phyloP scores from a whole-genome alignment of 2,329 filamentous ascomycete species.

The Botryotinia narcissicola region DNA sequence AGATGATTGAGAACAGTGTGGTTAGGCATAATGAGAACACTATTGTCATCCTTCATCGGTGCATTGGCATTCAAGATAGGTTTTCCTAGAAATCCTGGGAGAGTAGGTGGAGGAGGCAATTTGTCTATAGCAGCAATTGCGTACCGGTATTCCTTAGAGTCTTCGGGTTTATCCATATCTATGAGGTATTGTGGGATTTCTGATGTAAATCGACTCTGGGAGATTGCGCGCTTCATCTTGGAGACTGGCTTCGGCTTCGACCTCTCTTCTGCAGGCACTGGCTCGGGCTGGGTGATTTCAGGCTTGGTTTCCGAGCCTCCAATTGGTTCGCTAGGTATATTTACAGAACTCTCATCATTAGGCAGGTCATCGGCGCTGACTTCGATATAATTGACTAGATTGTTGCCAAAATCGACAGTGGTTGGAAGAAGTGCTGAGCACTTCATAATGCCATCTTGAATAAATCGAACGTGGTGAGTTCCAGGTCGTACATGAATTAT shows the following conservation, averaged over 20 bases:
- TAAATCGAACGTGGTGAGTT: conserved; percentile 94
- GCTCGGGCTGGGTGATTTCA: conserved; percentile 27
- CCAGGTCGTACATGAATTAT: conserved; percentile 83
- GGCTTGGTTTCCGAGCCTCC: conserved; percentile 21
- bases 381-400: conserved; percentile 97
- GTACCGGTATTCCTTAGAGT: conserved; percentile 69
- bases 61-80: conserved; percentile 90
- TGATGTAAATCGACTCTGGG: conserved; percentile 61
- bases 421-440: conserved; percentile 85
- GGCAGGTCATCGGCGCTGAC: conserved; percentile 73
- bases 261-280: conserved; percentile 40
- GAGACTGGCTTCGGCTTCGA: conserved; percentile 41
- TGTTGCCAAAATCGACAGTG: conserved; percentile 96
- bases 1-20: conserved; percentile 96
- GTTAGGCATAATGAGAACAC: conserved; percentile 93
- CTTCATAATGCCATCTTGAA: conserved; percentile 91
- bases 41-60: conserved; percentile 96
- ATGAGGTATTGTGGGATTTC: conserved; percentile 81
- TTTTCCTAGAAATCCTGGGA: conserved; percentile 90
- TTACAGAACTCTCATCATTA: conserved; percentile 32
- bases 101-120: conserved; percentile 75
- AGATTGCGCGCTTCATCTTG: conserved; percentile 55
- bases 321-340: conserved; percentile 22
- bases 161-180: conserved; percentile 83
- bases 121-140: conserved; percentile 74